phyloP scores from a whole-genome alignment of 495 filamentous ascomycete species.

The Trichoderma virens region DNA sequence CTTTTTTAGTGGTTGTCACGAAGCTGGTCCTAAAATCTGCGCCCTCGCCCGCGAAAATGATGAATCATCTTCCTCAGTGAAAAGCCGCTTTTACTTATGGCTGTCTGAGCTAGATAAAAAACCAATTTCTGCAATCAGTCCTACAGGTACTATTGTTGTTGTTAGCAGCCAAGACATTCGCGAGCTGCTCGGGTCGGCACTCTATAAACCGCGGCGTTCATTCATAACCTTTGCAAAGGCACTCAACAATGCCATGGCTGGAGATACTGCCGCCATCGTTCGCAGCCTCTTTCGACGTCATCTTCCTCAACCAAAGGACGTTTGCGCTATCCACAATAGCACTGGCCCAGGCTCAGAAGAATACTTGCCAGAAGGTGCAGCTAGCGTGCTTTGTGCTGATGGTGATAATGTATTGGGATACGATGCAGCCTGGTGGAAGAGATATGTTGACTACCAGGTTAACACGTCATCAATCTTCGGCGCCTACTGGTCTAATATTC shows the following conservation, averaged over 20 bases:
- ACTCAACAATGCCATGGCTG: neutral
- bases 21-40: conserved; percentile 31
- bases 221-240: conserved; percentile 16
- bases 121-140: conserved; percentile 17
- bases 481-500: conserved; percentile 46
- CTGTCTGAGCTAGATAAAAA: conserved; percentile 1
- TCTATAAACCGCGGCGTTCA: conserved; percentile 15
- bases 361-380: neutral
- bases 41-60: conserved; percentile 27
- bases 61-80: neutral
- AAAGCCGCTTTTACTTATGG: neutral
- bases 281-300: neutral
- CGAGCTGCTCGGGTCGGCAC: conserved; percentile 16
- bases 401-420: conserved; percentile 27
- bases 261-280: neutral
- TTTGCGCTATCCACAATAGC: neutral
- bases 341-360: no score
- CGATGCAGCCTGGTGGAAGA: conserved; percentile 28
- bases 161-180: conserved; percentile 38
- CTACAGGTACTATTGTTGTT: conserved; percentile 31
- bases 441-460: conserved; percentile 30
- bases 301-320: neutral
- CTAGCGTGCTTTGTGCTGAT: conserved; percentile 44
- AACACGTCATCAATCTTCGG: conserved; percentile 41
- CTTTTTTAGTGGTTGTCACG: conserved; percentile 42